Conservation (phyloP, 495 filamentous ascomycete genomes). For the Talaromyces adpressus region DNA sequence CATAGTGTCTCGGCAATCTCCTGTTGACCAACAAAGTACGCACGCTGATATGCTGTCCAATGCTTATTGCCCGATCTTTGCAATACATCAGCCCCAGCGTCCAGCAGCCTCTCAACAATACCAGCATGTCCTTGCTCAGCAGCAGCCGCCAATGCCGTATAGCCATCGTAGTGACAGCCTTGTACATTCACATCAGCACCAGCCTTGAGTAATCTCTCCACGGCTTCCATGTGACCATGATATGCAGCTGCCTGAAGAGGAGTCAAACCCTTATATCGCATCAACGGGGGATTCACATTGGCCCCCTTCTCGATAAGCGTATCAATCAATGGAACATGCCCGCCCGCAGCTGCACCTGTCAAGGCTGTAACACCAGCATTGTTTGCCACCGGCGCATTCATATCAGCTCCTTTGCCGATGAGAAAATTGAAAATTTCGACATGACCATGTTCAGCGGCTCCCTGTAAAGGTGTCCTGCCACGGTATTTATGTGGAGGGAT, state of each 20-base stretch:
- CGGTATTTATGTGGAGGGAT: neutral
- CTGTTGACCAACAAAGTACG: slow-evolving; percentile 7
- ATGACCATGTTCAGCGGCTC: slow-evolving; percentile 6
- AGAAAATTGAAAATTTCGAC: slow-evolving; percentile 12
- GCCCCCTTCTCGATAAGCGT: slow-evolving; percentile 34
- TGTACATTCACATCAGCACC: slow-evolving; percentile 8
- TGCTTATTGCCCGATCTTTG: slow-evolving; percentile 4
- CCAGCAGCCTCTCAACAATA: slow-evolving; percentile 8
- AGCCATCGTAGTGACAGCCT: slow-evolving; percentile 2
- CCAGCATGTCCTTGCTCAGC: slow-evolving; percentile 7
- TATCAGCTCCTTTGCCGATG: slow-evolving; percentile 19
- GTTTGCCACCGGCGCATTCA: slow-evolving; percentile 19
- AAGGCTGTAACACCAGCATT: slow-evolving; percentile 26
- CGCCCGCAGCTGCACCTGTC: slow-evolving; percentile 27
- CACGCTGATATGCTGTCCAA: slow-evolving; percentile 6
- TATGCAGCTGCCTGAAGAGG: slow-evolving; percentile 12
- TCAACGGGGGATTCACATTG: slow-evolving; percentile 24
- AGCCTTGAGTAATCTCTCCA: slow-evolving; percentile 2
- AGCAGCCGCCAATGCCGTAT: slow-evolving; percentile 9
- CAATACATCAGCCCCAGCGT: slow-evolving; percentile 5
- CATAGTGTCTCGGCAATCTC: slow-evolving; percentile 2
- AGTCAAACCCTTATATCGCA: slow-evolving; percentile 5
- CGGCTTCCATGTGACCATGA: neutral
- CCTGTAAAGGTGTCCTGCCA: slow-evolving; percentile 9
- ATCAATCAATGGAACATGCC: slow-evolving; percentile 25